These are phyloP conservation scores for Penicillium salamii DNA, from an alignment of 495 filamentous ascomycete species.

Conservation along the genomic window DNA sequence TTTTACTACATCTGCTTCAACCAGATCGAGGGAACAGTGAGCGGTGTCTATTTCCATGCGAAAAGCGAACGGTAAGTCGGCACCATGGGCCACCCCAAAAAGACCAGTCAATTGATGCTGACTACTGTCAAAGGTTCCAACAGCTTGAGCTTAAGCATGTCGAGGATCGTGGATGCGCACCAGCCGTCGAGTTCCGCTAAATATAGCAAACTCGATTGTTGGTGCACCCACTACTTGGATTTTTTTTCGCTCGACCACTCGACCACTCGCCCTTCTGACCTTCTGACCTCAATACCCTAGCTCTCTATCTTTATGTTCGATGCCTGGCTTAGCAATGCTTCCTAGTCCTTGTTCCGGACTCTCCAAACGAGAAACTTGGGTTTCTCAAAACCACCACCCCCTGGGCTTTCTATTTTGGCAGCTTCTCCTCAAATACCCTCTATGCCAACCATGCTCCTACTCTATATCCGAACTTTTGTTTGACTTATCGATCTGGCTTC, in stretches of 20 bases:
- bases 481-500: constrained; percentile 4
- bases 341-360: not conserved
- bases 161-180: constrained; percentile 77
- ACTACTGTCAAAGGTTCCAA: constrained; percentile 63
- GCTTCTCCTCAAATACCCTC: constrained; percentile 3
- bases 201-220: constrained; percentile 14
- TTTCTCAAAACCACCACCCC: not conserved
- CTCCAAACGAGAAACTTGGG: not conserved
- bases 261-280: not conserved
- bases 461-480: not conserved
- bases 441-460: not conserved
- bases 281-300: not conserved
- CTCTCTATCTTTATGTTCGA: not conserved
- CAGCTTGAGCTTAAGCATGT: constrained; percentile 89
- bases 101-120: constrained; percentile 2
- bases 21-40: constrained; percentile 77
- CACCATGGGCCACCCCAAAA: not conserved
- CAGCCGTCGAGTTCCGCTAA: constrained; percentile 92
- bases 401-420: not conserved
- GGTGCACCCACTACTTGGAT: constrained; percentile 4
- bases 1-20: constrained; percentile 99
- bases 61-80: constrained; percentile 87
- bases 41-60: constrained; percentile 95
- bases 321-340: constrained; percentile 7
- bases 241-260: not conserved